Base-by-base conservation (phyloP, 345 rosid species). In the Excoecaria agallocha region DNA sequence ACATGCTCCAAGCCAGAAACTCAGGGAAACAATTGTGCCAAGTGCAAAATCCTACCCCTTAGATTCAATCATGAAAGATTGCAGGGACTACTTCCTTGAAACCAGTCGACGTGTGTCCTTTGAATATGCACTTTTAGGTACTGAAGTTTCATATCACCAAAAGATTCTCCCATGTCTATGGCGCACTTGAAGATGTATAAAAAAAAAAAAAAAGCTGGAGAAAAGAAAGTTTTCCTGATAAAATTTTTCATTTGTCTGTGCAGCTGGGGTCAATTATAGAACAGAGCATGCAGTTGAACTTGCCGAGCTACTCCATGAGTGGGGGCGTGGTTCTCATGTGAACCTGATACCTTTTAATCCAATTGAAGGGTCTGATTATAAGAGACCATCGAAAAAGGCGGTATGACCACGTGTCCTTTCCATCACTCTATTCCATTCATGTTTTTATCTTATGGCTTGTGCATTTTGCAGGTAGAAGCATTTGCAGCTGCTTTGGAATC, bases 1-100 rank as follows among this genome's bases (percentile, higher is more conserved):
- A 76, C 98, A 91, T 80, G 97, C 99, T 71, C 92, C 99, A 74
- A 91, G 81, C 83, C 97, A 92, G 89, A 80, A 87, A 80, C 97
- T 94, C 56, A 81, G 95, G 74, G 98, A 92, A 82, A 84, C 86
- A 54, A 90, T 93, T 70, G 99, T 91, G 43, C 98, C 99, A 57
- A 91, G 98, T 85, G 97, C 99, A 57, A 95, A 95, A 85, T 86
- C 95, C 71, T 95, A 91, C 75, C 98, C 99, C 12, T 80, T 95
- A 69, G 91, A 89, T 69, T 96, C 99, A 71, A 82, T 95, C 64
- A 90, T 95, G 98, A 82, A 88, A 75, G 99, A 93, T 79, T 93
- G 98, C 84, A 87, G 79, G 82, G 97, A 91, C 55, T 93, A 95
- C 88, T 88, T 90, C 56, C 79, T 73, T 35, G 91, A 89, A 84